Percentiles rank a stretch among this genome's conserved stretches.
phyloP scores from a whole-genome alignment of 371 early-diverging fungal genomes.

The Rhizopus microsporus region DNA sequence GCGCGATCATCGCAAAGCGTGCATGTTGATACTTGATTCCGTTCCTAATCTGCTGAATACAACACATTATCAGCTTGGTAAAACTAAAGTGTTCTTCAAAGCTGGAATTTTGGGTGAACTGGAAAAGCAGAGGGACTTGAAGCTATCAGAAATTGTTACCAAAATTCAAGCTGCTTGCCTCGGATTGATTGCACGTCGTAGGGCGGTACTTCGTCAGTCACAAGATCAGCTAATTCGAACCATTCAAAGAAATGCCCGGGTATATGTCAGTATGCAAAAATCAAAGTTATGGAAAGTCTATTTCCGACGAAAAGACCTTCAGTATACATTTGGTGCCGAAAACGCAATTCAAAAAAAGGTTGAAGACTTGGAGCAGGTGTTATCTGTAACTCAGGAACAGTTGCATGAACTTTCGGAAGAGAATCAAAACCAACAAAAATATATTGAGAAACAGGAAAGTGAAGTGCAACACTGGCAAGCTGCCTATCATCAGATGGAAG shows the following conservation, averaged over 20 bases:
- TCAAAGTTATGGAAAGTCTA: slow-evolving; percentile 96
- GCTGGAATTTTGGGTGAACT: slow-evolving; percentile 89
- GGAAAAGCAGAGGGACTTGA: slow-evolving; percentile 92
- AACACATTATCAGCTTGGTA: slow-evolving; percentile 90
- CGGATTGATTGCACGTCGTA: slow-evolving; percentile 79
- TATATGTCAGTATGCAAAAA: slow-evolving; percentile 85
- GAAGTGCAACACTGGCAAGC: slow-evolving; percentile 38
- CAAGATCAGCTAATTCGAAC: slow-evolving; percentile 86
- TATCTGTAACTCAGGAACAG: slow-evolving; percentile 55
- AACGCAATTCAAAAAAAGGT: slow-evolving; percentile 58
- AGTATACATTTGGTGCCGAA: slow-evolving; percentile 84
- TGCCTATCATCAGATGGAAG: slow-evolving; percentile 50
- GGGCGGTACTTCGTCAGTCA: slow-evolving; percentile 69
- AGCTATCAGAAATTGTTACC: slow-evolving; percentile 79
- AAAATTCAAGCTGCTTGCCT: slow-evolving; percentile 89
- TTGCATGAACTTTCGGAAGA: slow-evolving; percentile 47
- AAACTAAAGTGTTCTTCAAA: slow-evolving; percentile 97
- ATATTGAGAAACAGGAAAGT: slow-evolving; percentile 43
- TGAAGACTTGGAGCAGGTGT: slow-evolving; percentile 44
- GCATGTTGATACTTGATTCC: slow-evolving; percentile 73
- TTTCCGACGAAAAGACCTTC: slow-evolving; percentile 95
- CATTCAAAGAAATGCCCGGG: slow-evolving; percentile 90
- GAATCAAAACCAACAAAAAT: slow-evolving; percentile 51
- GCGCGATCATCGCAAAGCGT: slow-evolving; percentile 86
- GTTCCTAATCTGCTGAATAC: slow-evolving; percentile 64